Percentiles rank a stretch among this genome's conserved stretches.
phyloP scores from a whole-genome alignment of 768 basidiomycete species.

The Kwoniella newhampshirensis region DNA sequence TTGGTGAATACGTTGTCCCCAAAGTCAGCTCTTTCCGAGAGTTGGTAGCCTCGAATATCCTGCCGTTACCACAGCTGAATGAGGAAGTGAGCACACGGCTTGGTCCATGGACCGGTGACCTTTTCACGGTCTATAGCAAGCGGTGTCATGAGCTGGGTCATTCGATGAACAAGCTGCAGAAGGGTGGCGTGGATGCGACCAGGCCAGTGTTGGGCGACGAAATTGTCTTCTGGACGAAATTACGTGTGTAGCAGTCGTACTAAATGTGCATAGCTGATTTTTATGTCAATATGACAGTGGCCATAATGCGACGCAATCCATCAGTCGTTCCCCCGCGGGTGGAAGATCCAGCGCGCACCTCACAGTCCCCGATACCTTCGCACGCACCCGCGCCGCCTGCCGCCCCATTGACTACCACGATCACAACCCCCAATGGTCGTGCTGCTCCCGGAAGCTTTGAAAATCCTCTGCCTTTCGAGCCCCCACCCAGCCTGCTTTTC shows the following conservation, averaged over 20 bases:
- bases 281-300: too few relatives aligned
- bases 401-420: not conserved
- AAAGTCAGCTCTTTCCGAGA: conserved; percentile 20
- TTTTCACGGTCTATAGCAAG: conserved; percentile 18
- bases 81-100: not conserved
- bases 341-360: conserved; percentile 6
- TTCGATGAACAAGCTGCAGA: conserved; percentile 15
- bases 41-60: conserved; percentile 22
- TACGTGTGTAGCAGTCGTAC: conserved; percentile 29
- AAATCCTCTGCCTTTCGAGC: not conserved
- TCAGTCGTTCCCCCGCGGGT: conserved; percentile 23
- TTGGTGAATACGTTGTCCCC: conserved; percentile 22
- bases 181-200: not conserved
- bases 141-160: conserved; percentile 32
- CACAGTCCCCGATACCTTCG: conserved; percentile 6
- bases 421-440: not conserved
- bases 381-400: not conserved
- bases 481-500: not conserved
- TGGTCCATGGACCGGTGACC: conserved; percentile 8
- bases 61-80: conserved; percentile 26
- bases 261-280: too few relatives aligned
- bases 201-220: conserved; percentile 21
- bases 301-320: conserved; percentile 24
- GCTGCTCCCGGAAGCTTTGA: conserved; percentile 11
- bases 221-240: conserved; percentile 34